Evolutionary conservation across 768 basidiomycete species (phyloP), one percentile per base, ranked within the genome.

Genomic region (Ramaria sp.): DNA sequence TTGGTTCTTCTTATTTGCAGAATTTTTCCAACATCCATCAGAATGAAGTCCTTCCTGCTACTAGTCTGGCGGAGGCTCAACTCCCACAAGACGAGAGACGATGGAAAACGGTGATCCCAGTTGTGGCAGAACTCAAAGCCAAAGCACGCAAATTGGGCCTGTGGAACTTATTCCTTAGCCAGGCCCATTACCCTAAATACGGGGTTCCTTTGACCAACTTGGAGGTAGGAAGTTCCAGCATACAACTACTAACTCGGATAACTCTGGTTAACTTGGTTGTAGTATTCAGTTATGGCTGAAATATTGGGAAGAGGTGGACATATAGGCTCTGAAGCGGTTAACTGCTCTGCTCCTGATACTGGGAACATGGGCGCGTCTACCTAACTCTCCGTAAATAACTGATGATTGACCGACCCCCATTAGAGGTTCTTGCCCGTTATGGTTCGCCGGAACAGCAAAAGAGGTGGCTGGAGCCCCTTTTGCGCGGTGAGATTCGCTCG

Each of bases 251-350:
- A 27, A 27, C 27, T 5, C 27, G 27, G 27, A 20, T 46, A 12
- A 42, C 47, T 59, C 33, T 49, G 13, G 45, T 39, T 45, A 11
- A 39, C 47, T 60, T 31, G 49, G 13, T 46, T 37, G 49, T 61
- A 94, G 91, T 98, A 99, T 68, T 91, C 89, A 39, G 87, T 97
- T 30, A 96, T 97, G 85, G 93, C 93, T n/a, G 95, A 96, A 70
- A 71, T 96, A 45, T 79, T 97, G 62, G 94, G 94, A 4, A 82
- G 91, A 56, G 84, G 79, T 20, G 85, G 87, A 9, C 84, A 84
- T 61, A 71, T 93, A 51, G 91, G 86, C 2, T 83, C 94, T 20
- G 86, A 97, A 72, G 82, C 79, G 12, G 83, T 88, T 56, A 99
- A 99, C 66, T 98, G 93, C 71, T 84, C 93, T 24, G 93, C 94